Base-by-base conservation (phyloP, 2,329 filamentous ascomycete species). In the Aspergillus nomiae region DNA sequence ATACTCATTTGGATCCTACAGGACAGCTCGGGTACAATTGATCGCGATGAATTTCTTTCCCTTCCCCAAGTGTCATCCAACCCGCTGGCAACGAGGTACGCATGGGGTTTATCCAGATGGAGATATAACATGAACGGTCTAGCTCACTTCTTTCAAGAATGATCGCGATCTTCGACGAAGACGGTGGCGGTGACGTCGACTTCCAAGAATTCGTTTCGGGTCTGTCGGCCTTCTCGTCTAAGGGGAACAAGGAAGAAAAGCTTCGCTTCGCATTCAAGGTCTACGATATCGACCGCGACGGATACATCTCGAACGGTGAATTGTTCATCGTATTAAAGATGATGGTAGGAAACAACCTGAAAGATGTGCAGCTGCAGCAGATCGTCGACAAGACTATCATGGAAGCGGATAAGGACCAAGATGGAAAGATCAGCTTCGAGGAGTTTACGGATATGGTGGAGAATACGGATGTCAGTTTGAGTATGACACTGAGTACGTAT, bases 381-480 rank as follows among this genome's bases (percentile, higher is more conserved):
- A 99, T 99, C 77, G 95, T 99, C 71, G 95, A 99, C 84, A 99
- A 99, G 88, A 99, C 95, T 64, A 98, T 99, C 78, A 98, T 98
- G 95, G 95, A 99, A 83, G 95, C 95, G 56, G 95, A 99, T 80
- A 86, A 94, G 71, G 95, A 99, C 80, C 89, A 89, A 65, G 95
- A 99, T 78, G 95, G 95, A 74, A 96, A 96, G 86, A 98, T 99
- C 79, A 97, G 92, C 84, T 99, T 99, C 74, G 93, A 98, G 81
- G 95, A 99, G 85, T 99, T 99, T 77, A 94, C 89, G 65, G 92
- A 95, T 83, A 98, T 99, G 94, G 95, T 99, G 58, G 94, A 97
- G 86, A 96, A 91, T 78, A 98, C 94, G 30, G 88, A 90, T 77
- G 84, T 89, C 54, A 86, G 83, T 64, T 84, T 89, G 83, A 89